These are phyloP conservation scores for Globisporangium abappressorium DNA, from an alignment of 352 stramenopile genomes.

Conservation along the genomic window DNA sequence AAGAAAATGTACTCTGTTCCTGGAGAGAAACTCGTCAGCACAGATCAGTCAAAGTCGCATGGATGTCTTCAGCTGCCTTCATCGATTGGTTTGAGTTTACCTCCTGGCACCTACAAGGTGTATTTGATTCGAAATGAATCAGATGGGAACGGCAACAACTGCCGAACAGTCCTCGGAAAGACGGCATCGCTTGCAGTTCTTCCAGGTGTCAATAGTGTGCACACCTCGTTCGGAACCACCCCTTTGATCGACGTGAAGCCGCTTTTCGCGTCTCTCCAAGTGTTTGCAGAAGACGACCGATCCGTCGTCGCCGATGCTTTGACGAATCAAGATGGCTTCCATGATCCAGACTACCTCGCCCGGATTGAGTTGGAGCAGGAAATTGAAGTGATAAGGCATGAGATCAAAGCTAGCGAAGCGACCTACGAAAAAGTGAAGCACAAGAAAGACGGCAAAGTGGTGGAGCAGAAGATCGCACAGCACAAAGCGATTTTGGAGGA, in stretches of 20 bases:
- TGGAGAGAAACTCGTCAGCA: conserved; percentile 20
- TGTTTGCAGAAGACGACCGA: conserved; percentile 29
- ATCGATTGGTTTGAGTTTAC: conserved; percentile 40
- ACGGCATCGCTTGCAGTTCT: conserved; percentile 34
- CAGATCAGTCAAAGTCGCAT: conserved; percentile 18
- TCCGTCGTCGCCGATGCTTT: conserved; percentile 17
- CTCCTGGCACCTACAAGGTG: conserved; percentile 38
- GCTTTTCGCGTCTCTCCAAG: conserved; percentile 32
- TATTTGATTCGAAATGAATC: conserved; percentile 47
- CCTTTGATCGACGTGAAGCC: conserved; percentile 54
- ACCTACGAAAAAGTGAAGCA: conserved; percentile 18
- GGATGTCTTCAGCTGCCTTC: conserved; percentile 33
- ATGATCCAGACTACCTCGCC: conserved; percentile 23
- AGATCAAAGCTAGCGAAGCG: conserved; percentile 17
- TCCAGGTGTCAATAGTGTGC: conserved; percentile 45
- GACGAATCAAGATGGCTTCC: conserved; percentile 21
- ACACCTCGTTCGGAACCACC: conserved; percentile 58
- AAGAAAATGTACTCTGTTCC: conserved; percentile 26
- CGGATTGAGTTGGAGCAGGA: conserved; percentile 33
- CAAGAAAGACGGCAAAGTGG: conserved; percentile 15
- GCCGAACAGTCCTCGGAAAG: conserved; percentile 26
- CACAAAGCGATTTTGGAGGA: conserved; percentile 11
- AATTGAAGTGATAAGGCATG: conserved; percentile 27
- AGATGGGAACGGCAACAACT: conserved; percentile 20
- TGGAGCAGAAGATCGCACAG: conserved; percentile 20